phyloP scores from a whole-genome alignment of 768 basidiomycete species.

The Omphalotus guepiniiformis region DNA sequence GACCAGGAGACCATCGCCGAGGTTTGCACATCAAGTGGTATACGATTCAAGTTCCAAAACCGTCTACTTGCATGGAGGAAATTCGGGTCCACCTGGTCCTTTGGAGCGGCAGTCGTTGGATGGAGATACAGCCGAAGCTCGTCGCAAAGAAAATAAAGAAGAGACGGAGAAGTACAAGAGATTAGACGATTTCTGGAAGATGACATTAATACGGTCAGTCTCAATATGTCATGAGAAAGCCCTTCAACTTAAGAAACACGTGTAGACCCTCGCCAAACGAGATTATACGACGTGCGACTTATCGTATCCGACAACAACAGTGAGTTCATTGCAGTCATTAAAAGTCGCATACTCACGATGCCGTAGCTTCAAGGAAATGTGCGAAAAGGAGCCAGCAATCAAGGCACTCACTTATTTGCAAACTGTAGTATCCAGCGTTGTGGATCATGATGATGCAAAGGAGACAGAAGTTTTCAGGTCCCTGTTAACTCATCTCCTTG shows the following conservation, averaged over 20 bases:
- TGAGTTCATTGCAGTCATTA: conserved; percentile 28
- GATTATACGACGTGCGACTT: conserved; percentile 59
- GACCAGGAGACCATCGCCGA: conserved; percentile 46
- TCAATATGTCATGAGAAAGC: background rate
- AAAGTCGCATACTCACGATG: background rate
- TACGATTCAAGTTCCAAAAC: conserved; percentile 56
- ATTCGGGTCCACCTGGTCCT: conserved; percentile 41
- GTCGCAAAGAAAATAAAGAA: conserved; percentile 19
- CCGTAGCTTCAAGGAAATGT: conserved; percentile 77
- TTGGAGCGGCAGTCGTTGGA: conserved; percentile 10
- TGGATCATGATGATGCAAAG: conserved; percentile 59
- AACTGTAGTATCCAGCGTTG: conserved; percentile 63
- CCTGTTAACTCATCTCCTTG: conserved; percentile 60
- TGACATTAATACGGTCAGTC: conserved; percentile 62
- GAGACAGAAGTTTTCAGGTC: conserved; percentile 63
- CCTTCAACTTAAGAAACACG: too few species aligned
- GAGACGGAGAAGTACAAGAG: conserved; percentile 38
- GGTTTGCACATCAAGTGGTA: conserved; percentile 78
- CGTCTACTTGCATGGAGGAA: conserved; percentile 75
- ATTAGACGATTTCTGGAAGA: conserved; percentile 77
- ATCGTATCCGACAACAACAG: conserved; percentile 70
- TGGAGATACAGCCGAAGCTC: conserved; percentile 7
- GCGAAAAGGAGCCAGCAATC: conserved; percentile 54
- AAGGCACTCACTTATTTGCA: conserved; percentile 71
- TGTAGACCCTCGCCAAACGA: conserved; percentile 58